Conservation (phyloP, 2,329 filamentous ascomycete species). For the Clonostachys rhizophaga region DNA sequence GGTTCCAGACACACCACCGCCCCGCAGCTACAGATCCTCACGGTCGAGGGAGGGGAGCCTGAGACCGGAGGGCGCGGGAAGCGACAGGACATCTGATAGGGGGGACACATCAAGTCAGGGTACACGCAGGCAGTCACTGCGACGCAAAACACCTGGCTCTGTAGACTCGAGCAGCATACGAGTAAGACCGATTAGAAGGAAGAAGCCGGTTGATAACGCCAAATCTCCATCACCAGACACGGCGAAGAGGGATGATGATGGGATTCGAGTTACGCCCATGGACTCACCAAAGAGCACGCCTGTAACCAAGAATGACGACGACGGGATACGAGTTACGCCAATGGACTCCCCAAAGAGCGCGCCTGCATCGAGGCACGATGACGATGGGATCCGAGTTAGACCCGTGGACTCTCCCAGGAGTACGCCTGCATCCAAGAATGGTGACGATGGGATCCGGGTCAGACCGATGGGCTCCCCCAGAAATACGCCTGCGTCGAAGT, state of each 20-base stretch:
- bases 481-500: background rate
- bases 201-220: slow-evolving; percentile 13
- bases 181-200: slow-evolving; percentile 30
- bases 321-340: slow-evolving; percentile 2
- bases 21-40: slow-evolving; percentile 27
- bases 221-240: too few relatives aligned
- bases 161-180: slow-evolving; percentile 36
- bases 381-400: too few relatives aligned
- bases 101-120: slow-evolving; percentile 17
- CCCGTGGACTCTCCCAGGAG: too few relatives aligned
- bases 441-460: slow-evolving; percentile 22
- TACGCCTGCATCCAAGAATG: slow-evolving; percentile 1
- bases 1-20: slow-evolving; percentile 31
- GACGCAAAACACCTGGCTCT: slow-evolving; percentile 8
- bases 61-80: slow-evolving; percentile 11
- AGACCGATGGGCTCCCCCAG: slow-evolving; percentile 6
- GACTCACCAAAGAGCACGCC: background rate
- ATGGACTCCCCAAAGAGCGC: slow-evolving; percentile 2
- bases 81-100: slow-evolving; percentile 16
- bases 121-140: slow-evolving; percentile 13
- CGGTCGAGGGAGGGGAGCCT: slow-evolving; percentile 22
- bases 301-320: background rate
- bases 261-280: slow-evolving; percentile 21
- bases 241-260: slow-evolving; percentile 10
- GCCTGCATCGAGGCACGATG: too few relatives aligned